phyloP scores from a whole-genome alignment of 2,329 filamentous ascomycete species.

The Penicillium expansum region DNA sequence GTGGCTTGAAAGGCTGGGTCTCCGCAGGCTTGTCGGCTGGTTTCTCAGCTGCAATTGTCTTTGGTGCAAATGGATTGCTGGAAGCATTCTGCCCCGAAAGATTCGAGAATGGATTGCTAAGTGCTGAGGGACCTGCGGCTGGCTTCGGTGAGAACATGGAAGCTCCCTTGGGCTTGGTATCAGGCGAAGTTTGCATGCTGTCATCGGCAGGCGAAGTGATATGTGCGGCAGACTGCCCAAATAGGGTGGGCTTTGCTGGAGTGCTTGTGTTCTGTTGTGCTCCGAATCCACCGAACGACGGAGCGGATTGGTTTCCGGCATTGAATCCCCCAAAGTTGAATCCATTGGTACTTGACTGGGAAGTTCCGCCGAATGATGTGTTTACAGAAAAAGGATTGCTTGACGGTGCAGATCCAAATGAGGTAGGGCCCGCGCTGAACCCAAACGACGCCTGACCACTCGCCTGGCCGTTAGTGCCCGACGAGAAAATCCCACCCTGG shows the following conservation, averaged over 20 bases:
- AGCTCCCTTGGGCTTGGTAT: constrained; percentile 16
- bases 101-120: constrained; percentile 11
- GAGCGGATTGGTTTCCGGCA: constrained; percentile 8
- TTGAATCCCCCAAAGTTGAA: constrained; percentile 10
- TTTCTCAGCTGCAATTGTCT: neutral
- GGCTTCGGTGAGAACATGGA: constrained; percentile 10
- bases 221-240: constrained; percentile 15
- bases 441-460: constrained; percentile 15
- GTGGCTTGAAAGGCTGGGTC: constrained; percentile 7
- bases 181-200: constrained; percentile 26
- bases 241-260: constrained; percentile 8
- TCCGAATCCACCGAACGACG: constrained; percentile 15
- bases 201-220: constrained; percentile 15
- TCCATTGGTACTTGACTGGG: constrained; percentile 7
- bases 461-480: constrained; percentile 12
- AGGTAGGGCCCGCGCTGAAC: constrained; percentile 10
- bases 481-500: constrained; percentile 21
- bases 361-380: constrained; percentile 8
- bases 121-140: neutral
- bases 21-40: constrained; percentile 2
- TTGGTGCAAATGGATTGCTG: constrained; percentile 7
- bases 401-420: constrained; percentile 4
- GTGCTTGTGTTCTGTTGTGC: constrained; percentile 9
- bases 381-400: constrained; percentile 19
- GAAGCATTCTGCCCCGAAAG: constrained; percentile 8